Percentiles rank a stretch among this genome's conserved stretches.
These are phyloP conservation scores for Pyrenophora tritici-repentis DNA, from an alignment of 2,329 filamentous ascomycete genomes.

Conservation along the genomic window DNA sequence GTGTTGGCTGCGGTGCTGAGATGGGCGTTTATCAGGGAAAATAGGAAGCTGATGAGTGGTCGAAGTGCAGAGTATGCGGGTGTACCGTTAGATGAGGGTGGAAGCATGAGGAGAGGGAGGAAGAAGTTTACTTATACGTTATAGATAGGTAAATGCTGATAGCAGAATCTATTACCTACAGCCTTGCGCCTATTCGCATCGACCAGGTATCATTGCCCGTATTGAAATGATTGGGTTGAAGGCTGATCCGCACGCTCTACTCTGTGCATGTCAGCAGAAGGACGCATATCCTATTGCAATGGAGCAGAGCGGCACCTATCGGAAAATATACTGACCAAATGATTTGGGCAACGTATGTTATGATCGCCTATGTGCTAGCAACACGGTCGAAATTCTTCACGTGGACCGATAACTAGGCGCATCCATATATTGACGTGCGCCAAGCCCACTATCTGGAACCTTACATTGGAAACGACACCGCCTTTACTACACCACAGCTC, in stretches of 20 bases:
- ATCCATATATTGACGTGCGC: slow-evolving; percentile 11
- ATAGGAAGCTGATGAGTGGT: slow-evolving; percentile 17
- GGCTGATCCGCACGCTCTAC: too few species aligned
- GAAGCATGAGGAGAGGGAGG: slow-evolving; percentile 12
- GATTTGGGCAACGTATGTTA: background rate
- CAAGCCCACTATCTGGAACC: slow-evolving; percentile 5
- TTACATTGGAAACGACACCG: slow-evolving; percentile 1
- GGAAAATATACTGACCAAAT: too few species aligned
- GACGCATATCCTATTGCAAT: too few species aligned
- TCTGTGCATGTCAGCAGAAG: too few species aligned
- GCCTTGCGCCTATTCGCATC: too few species aligned
- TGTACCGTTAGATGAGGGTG: slow-evolving; percentile 33
- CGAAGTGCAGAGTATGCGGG: slow-evolving; percentile 31
- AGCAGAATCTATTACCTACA: too few species aligned
- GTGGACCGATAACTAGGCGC: background rate
- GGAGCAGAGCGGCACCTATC: too few species aligned
- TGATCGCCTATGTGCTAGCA: background rate
- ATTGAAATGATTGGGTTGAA: too few species aligned
- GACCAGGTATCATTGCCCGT: too few species aligned
- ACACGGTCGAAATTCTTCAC: background rate
- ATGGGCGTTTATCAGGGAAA: slow-evolving; percentile 43
- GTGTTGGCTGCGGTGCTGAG: slow-evolving; percentile 52
- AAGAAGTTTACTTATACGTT: slow-evolving; percentile 40
- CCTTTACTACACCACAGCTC: background rate
- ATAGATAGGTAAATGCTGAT: slow-evolving; percentile 9